Base-by-base conservation (phyloP, 768 basidiomycete species). In the Psilocybe cubensis region DNA sequence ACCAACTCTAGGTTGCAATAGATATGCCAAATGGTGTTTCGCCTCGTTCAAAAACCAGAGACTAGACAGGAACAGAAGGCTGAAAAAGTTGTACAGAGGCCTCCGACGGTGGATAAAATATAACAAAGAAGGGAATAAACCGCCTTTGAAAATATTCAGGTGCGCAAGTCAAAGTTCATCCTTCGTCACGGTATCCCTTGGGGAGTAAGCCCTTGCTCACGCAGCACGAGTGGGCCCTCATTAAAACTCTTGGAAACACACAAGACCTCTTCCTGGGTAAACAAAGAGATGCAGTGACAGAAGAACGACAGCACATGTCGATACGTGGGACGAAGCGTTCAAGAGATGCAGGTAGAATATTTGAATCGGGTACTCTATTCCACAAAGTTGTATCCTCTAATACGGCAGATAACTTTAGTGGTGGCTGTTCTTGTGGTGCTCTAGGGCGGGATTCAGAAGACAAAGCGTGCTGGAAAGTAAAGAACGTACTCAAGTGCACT, bases 381-480 rank as follows among this genome's bases (percentile, higher is more conserved):
- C 62, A 52, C 52, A 21, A 23, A 52, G 10, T 20, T 41, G 42
- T 41, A 18, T 44, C 56, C 50, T 56, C 49, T 51, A 51, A 38
- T 20, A 33, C 12, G 33, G 14, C 18, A 17, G 17, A 28, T 50
- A 27, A 35, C 12, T 66, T 66, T 77, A 94, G 75, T 94, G 92
- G n/a, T 87, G 76, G 72, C 91, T 87, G 79, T 94, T 92, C 83
- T 94, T 93, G 84, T 92, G 90, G 76, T 92, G 89, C 73, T 93
- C 92, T 93, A 58, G 33, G 44, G 59, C 38, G 50, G 48, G 38
- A 42, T 57, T 75, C 57, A 77, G 72, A 41, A 63, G 11, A 5
- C 20, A 57, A 25, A 2, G 3, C 20, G 3, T 17, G 59, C 24
- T 1, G 11, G 10, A 18, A 56, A 50, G 25, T 20, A 6, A 44